Evolutionary conservation across 2,329 filamentous ascomycete species (phyloP).

Genomic region (Lasiodiplodia hormozganensis): DNA sequence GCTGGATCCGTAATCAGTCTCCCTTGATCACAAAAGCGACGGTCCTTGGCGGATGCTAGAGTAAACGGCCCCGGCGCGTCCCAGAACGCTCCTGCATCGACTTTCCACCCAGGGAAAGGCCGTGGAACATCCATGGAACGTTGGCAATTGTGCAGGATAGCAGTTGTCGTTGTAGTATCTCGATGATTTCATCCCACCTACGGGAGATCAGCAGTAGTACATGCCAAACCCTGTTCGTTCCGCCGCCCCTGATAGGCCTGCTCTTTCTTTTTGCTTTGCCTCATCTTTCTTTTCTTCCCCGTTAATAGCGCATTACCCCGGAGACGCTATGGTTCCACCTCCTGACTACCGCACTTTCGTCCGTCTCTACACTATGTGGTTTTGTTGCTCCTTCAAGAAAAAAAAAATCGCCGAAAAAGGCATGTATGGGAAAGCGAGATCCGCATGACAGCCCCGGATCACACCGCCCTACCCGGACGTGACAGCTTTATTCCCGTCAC

Average conservation of each 20-base stretch:
- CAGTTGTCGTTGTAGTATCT: neutral
- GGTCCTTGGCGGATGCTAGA: neutral
- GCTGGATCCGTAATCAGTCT: neutral
- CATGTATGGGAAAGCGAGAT: neutral
- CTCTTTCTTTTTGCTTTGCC: neutral
- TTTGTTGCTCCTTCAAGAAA: neutral
- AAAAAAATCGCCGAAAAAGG: neutral
- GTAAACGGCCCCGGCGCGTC: neutral
- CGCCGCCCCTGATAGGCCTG: neutral
- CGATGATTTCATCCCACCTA: neutral
- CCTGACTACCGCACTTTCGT: neutral
- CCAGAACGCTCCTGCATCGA: neutral
- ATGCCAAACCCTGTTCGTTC: neutral
- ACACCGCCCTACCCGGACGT: neutral
- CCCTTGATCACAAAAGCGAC: neutral
- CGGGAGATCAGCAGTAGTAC: neutral
- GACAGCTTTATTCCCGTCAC: neutral
- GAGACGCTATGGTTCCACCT: neutral
- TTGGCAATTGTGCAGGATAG: too few relatives aligned
- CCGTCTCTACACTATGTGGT: neutral
- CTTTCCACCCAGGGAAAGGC: neutral
- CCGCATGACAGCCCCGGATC: neutral
- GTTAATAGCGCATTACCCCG: neutral
- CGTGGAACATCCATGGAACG: too few relatives aligned
- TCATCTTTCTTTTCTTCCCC: neutral